These are phyloP conservation scores for Colletotrichum abscissum DNA, from an alignment of 2,329 filamentous ascomycete genomes.

Conservation along the genomic window DNA sequence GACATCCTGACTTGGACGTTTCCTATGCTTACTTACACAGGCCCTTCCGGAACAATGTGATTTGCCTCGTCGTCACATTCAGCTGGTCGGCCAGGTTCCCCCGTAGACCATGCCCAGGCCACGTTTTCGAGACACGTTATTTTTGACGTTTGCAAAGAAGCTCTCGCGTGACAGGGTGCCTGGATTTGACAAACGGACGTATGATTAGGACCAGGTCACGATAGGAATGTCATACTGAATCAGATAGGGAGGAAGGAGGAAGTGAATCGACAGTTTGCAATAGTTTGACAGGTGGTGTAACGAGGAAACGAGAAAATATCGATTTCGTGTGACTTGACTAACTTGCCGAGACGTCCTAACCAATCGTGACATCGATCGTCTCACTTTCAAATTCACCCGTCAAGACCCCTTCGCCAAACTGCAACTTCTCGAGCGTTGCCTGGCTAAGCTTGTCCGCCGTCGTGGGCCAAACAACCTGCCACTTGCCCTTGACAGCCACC, in stretches of 20 bases:
- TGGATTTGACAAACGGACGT: not conserved
- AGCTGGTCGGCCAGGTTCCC: not conserved
- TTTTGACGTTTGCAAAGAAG: not conserved
- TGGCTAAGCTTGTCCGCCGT: constrained; percentile 33
- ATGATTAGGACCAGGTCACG: not conserved
- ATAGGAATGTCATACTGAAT: not conserved
- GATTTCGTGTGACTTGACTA: not conserved
- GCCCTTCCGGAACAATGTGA: not conserved
- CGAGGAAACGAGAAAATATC: not conserved
- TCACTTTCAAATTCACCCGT: constrained; percentile 33
- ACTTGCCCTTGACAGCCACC: constrained; percentile 50
- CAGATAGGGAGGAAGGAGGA: too few species aligned
- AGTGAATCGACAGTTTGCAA: not conserved
- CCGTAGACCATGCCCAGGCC: not conserved
- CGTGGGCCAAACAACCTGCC: constrained; percentile 50
- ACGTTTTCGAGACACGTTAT: not conserved
- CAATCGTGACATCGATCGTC: constrained; percentile 22
- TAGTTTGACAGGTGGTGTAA: not conserved
- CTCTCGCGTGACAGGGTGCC: not conserved
- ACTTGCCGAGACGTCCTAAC: not conserved
- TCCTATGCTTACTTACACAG: too few species aligned
- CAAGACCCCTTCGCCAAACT: constrained; percentile 32
- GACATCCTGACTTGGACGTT: not conserved
- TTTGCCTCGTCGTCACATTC: too few species aligned
- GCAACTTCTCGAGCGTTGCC: constrained; percentile 29